These are phyloP conservation scores for Stemphylium lycopersici DNA, from an alignment of 2,329 filamentous ascomycete species.

Conservation along the genomic window DNA sequence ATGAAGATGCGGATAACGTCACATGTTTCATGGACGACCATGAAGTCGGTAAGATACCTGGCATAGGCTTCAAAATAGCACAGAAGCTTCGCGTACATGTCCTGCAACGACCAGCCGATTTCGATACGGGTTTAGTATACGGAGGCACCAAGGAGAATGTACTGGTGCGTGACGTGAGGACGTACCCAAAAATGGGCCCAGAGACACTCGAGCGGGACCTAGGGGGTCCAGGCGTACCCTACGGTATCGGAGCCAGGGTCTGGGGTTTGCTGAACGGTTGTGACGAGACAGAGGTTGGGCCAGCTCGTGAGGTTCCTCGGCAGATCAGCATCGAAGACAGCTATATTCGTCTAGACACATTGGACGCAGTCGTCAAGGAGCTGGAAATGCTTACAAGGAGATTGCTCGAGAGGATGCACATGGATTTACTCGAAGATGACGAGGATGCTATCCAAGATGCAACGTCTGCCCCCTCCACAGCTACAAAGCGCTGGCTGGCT, in stretches of 20 bases:
- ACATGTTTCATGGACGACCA: constrained; percentile 75
- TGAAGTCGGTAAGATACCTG: constrained; percentile 80
- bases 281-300: constrained; percentile 75
- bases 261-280: constrained; percentile 84
- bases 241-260: constrained; percentile 72
- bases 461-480: background rate
- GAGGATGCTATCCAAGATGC: constrained; percentile 33
- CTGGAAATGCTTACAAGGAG: constrained; percentile 71
- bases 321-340: constrained; percentile 97
- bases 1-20: constrained; percentile 55
- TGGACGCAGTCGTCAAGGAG: constrained; percentile 70
- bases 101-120: constrained; percentile 53
- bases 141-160: constrained; percentile 61
- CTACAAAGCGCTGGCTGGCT: constrained; percentile 70
- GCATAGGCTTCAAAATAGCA: constrained; percentile 81
- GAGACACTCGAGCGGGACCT: constrained; percentile 71
- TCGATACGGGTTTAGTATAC: constrained; percentile 55
- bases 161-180: constrained; percentile 69
- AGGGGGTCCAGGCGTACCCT: constrained; percentile 70
- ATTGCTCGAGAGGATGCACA: constrained; percentile 77
- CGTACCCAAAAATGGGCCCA: constrained; percentile 66
- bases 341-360: constrained; percentile 72
- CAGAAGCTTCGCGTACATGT: constrained; percentile 69
- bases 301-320: constrained; percentile 73
- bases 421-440: constrained; percentile 70